Evolutionary conservation across 2,329 filamentous ascomycete species (phyloP).

Genomic region (Monilinia laxa): DNA sequence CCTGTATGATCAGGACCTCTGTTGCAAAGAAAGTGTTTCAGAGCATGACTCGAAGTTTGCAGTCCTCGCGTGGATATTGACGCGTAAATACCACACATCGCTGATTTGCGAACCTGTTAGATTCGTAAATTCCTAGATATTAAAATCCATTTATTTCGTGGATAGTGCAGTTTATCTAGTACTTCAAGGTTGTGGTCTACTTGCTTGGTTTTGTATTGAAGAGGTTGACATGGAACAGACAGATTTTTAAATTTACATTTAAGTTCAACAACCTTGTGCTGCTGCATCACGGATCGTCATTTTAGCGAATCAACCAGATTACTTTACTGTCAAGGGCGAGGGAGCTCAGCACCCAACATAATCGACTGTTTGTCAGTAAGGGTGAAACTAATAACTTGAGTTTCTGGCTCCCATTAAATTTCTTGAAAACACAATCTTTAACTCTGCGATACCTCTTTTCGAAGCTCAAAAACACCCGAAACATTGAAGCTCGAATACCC

Average conservation of each 20-base stretch:
- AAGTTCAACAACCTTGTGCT: constrained; percentile 3
- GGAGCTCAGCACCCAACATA: constrained; percentile 9
- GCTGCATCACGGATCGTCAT: constrained; percentile 16
- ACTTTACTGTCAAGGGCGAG: constrained; percentile 9
- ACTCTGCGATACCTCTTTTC: neutral
- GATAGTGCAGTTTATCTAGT: neutral
- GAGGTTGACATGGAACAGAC: neutral
- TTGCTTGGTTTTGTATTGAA: neutral
- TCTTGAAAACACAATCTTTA: neutral
- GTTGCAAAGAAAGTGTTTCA: constrained; percentile 51
- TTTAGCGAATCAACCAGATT: constrained; percentile 24
- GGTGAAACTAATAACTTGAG: neutral
- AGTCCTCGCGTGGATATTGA: constrained; percentile 45
- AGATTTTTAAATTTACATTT: constrained; percentile 3
- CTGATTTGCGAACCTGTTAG: neutral
- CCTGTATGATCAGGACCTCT: constrained; percentile 62
- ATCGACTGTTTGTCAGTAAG: constrained; percentile 1
- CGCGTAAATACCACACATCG: constrained; percentile 63
- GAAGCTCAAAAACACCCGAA: constrained; percentile 19
- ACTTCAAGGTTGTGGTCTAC: constrained; percentile 7
- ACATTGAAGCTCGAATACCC: constrained; percentile 32
- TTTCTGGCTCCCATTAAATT: neutral
- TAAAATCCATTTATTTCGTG: constrained; percentile 2
- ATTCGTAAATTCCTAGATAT: neutral
- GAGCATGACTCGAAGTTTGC: constrained; percentile 40